Base-by-base conservation (phyloP, 169 alveolate species). In the Eimeria falciformis region DNA sequence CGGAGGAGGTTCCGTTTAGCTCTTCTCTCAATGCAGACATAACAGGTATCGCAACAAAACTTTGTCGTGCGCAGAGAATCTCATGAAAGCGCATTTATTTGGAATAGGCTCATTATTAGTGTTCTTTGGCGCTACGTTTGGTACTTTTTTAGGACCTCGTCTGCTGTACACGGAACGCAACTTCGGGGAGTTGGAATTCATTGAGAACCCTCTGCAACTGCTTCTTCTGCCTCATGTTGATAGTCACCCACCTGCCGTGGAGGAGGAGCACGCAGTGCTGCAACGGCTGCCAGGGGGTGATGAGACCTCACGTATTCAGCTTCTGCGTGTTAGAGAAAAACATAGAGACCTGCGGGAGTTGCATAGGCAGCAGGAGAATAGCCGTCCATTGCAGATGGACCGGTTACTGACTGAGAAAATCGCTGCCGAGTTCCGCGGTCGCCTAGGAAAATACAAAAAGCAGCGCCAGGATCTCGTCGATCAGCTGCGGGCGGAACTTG, bases 101-200 rank as follows among this genome's bases (percentile, higher is more conserved):
- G 14, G 7, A 50, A 14, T 50, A 11, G 62, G n/a, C n/a, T n/a
- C n/a, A n/a, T n/a, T n/a, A n/a, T n/a, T n/a, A n/a, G n/a, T n/a
- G n/a, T n/a, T n/a, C n/a, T n/a, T n/a, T n/a, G n/a, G n/a, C n/a
- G n/a, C n/a, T n/a, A n/a, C n/a, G n/a, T n/a, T n/a, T n/a, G n/a
- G n/a, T n/a, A n/a, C 2, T 45, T 58, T 18, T 75, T 46, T 90
- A 89, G 93, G 90, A 14, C 90, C 85, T 37, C 89, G 93, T 27
- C 84, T 89, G 79, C 71, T 89, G 73, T 89, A 89, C 83, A 89
- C 90, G 33, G 82, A 58, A 21, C 88, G 93, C 71, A 89, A 89
- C 33, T 82, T 89, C 18, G 93, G 84, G 18, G 93, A 89, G 43
- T 45, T 89, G 45, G 79, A 89, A n/a, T 62, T 89, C 73, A 62